Evolutionary conservation across 2,329 filamentous ascomycete species (phyloP), one percentile per base, ranked within the genome.

Genomic region (Cladophialophora immunda): DNA sequence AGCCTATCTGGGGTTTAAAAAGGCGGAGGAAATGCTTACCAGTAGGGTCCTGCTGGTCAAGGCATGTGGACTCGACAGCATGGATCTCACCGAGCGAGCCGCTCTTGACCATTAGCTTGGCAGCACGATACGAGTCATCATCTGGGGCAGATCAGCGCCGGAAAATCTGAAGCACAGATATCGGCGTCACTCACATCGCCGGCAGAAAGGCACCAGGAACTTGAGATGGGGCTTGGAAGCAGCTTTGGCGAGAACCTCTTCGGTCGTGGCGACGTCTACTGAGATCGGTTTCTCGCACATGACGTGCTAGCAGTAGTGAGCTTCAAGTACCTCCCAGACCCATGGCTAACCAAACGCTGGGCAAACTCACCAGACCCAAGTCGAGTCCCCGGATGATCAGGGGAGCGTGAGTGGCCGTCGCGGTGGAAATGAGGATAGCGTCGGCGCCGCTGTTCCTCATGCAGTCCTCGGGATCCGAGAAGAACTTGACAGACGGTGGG

Each of bases 381-480:
- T 66, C 64, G 34, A 66, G 41, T 50, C 5, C 64, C 41, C 27
- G 38, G 15, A 65, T 60, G 56, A 75, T 74, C 27, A 75, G 68
- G 11, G 73, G 69, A 15, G 75, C 75, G 25, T 76, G 75, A 1
- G 74, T 76, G 9, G 75, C 73, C 9, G 75, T 76, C 8, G 73
- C 75, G 5, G 74, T 76, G 15, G 72, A 73, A 61, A 76, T 75
- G 27, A 75, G 72, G 17, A 76, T 73, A 9, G 74, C 75, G 58
- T 75, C 66, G 17, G 70, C 73, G 56, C 74, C 75, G 41, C 72
- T 69, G 68, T 74, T 74, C 61, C 57, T 74, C 70, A 76, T 72
- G 22, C 70, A 71, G 30, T 76, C 74, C 56, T 73, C 70, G 5
- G 74, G 71, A 47, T 75, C 72, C 8, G 70, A 62, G 60, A 63